Base-by-base conservation (phyloP, 1,139 yeast genomes). In the Saccharomycopsis hybrid region DNA sequence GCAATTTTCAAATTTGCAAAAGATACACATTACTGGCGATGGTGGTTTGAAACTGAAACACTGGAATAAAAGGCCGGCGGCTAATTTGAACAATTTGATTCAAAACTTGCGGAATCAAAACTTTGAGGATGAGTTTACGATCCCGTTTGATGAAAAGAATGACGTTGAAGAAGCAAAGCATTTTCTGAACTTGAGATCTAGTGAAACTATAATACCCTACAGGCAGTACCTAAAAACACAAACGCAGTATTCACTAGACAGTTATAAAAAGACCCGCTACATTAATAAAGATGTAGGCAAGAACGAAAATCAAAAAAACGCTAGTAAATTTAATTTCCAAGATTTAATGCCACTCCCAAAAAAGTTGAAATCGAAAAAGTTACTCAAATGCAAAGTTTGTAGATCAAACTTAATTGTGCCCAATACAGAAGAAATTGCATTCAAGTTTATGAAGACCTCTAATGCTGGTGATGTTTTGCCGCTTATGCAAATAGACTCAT, bases 391-490 rank as follows among this genome's bases (percentile, higher is more conserved):
- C 41, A 52, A 47, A 40, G 48, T 31, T 13, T 54, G 56, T 40
- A 28, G 52, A n/a, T 46, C 43, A 25, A 41, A 11, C 25, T 18
- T 53, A 25, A 43, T 48, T 13, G 41, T 51, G 41, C 54, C 55
- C 3, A 44, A 50, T 18, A 33, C 37, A 18, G 41, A 27, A n/a
- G 42, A 32, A 30, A 36, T 18, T 31, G 28, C 52, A 8, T 47
- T 53, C 30, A 49, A 53, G 41, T 52, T 46, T 44, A 11, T 13
- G 8, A 52, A 50, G 29, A 32, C 54, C 2, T 30, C 48, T 4
- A 47, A 50, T 46, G 55, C 55, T 13, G 41, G 35, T 5, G 48
- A 52, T 41, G 39, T 31, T 43, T 35, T 51, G 11, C 56, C 56
- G 5, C 4, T 31, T n/a, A 38, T 53, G 2, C 35, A 35, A 4